Conservation (phyloP, 352 stramenopile species). For the Sclerospora graminicola region DNA sequence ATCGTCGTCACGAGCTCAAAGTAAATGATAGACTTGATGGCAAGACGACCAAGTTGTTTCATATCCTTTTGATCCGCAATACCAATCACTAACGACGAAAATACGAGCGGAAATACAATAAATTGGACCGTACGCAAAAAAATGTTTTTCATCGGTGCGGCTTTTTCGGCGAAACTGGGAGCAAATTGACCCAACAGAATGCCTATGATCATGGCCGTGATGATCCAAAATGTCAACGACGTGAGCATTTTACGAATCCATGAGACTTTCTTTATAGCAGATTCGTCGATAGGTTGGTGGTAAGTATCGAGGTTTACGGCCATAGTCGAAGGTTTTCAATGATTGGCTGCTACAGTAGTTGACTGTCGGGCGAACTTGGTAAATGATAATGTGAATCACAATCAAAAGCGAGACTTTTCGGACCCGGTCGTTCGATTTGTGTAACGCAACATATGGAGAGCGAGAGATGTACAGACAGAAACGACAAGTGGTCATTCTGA, state of each 20-base stretch:
- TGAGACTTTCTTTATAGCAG: conserved; percentile 19
- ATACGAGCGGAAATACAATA: conserved; percentile 56
- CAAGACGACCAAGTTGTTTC: conserved; percentile 44
- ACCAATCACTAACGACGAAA: conserved; percentile 44
- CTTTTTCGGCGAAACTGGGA: conserved; percentile 34
- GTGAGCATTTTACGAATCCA: conserved; percentile 25
- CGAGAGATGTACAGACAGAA: too few species aligned
- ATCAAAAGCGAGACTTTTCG: too few species aligned
- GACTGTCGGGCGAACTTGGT: too few species aligned
- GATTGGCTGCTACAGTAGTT: too few species aligned
- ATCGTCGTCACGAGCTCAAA: conserved; percentile 47
- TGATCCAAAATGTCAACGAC: conserved; percentile 55
- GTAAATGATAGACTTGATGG: conserved; percentile 55
- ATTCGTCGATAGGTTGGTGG: conserved; percentile 23
- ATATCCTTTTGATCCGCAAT: conserved; percentile 48
- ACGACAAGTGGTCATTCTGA: too few species aligned
- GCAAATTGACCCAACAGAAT: conserved; percentile 39
- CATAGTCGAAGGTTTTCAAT: too few species aligned
- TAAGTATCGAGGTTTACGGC: too few species aligned
- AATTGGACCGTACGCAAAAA: conserved; percentile 48
- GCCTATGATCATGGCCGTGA: conserved; percentile 29
- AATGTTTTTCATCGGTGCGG: conserved; percentile 40
- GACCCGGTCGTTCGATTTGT: too few species aligned
- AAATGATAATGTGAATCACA: too few species aligned
- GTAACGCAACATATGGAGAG: too few species aligned